Conservation (phyloP, 805 yeast species). For the Priceomyces castillae region DNA sequence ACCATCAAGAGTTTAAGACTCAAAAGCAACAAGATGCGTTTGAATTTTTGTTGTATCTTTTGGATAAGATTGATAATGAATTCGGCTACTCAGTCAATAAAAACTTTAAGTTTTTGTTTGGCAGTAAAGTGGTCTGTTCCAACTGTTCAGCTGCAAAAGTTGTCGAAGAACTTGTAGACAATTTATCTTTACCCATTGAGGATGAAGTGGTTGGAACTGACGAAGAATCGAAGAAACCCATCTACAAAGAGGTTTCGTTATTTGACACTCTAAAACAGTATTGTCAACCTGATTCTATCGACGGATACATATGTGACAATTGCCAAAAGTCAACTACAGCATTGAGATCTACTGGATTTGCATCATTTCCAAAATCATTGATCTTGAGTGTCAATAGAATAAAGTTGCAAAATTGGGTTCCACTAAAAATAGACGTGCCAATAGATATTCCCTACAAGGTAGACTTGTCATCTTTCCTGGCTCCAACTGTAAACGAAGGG, state of each 20-base stretch:
- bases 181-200: slow-evolving; percentile 57
- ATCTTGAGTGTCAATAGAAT: slow-evolving; percentile 77
- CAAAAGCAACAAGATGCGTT: slow-evolving; percentile 94
- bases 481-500: slow-evolving; percentile 40
- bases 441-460: slow-evolving; percentile 47
- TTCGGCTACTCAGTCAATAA: slow-evolving; percentile 48
- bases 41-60: slow-evolving; percentile 74
- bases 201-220: slow-evolving; percentile 36
- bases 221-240: slow-evolving; percentile 44
- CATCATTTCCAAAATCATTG: slow-evolving; percentile 66
- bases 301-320: slow-evolving; percentile 56
- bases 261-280: slow-evolving; percentile 46
- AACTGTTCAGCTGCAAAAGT: slow-evolving; percentile 62
- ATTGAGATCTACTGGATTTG: slow-evolving; percentile 46
- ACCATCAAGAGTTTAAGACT: slow-evolving; percentile 79
- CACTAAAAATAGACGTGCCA: slow-evolving; percentile 76
- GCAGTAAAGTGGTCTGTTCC: slow-evolving; percentile 58
- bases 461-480: slow-evolving; percentile 40
- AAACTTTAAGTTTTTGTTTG: slow-evolving; percentile 60
- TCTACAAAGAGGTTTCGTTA: slow-evolving; percentile 50
- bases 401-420: slow-evolving; percentile 85
- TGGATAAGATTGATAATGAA: slow-evolving; percentile 57
- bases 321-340: slow-evolving; percentile 45
- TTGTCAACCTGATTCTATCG: slow-evolving; percentile 53
- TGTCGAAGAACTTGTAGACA: slow-evolving; percentile 55